Evolutionary conservation across 768 basidiomycete genomes (phyloP), one percentile per base, ranked within the genome.

Genomic region (Amanita molliuscula): DNA sequence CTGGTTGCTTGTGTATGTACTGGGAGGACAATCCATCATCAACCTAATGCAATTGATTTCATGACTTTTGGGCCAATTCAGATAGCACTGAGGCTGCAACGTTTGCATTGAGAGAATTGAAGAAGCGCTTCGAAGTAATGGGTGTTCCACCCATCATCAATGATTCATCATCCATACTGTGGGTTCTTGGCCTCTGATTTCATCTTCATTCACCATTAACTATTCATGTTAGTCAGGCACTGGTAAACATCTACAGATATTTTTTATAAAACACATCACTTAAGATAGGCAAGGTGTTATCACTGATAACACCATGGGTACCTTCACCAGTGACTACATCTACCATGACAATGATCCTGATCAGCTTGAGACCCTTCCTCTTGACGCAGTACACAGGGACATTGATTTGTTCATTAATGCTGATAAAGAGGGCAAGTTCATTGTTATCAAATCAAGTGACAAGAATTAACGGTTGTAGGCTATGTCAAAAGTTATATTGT

Each of bases 111-210:
- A 65, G 59, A 10, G 82, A 84, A 1, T 53, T 78, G 59, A 78
- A 74, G 64, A 72, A 67, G 54, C 62, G 69, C 16, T 61, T 71
- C 44, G 64, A 69, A 28, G 58, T 53, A 21, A 73, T 71, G 0
- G 74, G 76, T 2, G 65, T 58, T 3, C 57, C 61, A 1, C 72
- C 79, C 7, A 68, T 70, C 50, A 66, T 79, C 6, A 82, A 86
- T 13, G 78, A 86, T 57, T 70, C 50, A 66, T 79, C 6, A 82
- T 86, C 15, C 79, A 86, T 57, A 82, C 82, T 0, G 83, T 81
- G 4, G 20, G 56, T 55, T 78, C 63, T 3, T 25, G 20, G 52
- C 38, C 44, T 26, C 28, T 25, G n/a, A 11, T 16, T 8, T 21
- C 16, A 13, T 31, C 3, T 21, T 10, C 25, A 6, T 20, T 15